Percentiles rank a stretch among this genome's conserved stretches.
These are phyloP conservation scores for Chrysosporium keratinophilum DNA, from an alignment of 2,329 filamentous ascomycete species.

Conservation along the genomic window DNA sequence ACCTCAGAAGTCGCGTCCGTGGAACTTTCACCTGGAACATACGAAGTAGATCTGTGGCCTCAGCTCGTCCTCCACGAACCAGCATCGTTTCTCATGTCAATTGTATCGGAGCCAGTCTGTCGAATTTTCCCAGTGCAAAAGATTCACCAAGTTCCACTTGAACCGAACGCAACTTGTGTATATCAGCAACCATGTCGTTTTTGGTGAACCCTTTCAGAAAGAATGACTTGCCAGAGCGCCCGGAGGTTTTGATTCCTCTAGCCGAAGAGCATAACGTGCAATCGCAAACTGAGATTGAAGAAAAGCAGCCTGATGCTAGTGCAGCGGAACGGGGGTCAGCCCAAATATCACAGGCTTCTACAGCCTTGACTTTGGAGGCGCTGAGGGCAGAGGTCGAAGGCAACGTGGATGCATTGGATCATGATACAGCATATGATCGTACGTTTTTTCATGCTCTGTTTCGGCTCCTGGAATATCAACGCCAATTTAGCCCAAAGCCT, in stretches of 20 bases:
- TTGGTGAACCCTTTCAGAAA: conserved; percentile 39
- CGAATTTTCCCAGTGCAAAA: background rate
- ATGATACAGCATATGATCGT: conserved; percentile 67
- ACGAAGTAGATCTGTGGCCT: background rate
- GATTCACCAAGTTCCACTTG: background rate
- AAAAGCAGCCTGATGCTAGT: conserved; percentile 27
- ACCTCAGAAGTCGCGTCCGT: background rate
- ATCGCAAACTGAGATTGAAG: conserved; percentile 22
- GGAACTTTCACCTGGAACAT: background rate
- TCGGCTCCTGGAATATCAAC: background rate
- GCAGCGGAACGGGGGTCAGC: conserved; percentile 31
- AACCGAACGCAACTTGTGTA: background rate
- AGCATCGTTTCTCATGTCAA: background rate
- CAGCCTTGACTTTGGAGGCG: conserved; percentile 54
- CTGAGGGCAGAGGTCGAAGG: conserved; percentile 57
- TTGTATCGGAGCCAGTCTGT: background rate
- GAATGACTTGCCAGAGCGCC: conserved; percentile 38
- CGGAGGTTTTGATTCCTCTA: conserved; percentile 39
- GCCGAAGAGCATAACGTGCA: conserved; percentile 24
- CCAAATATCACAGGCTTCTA: conserved; percentile 11
- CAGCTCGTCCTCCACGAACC: background rate
- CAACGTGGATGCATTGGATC: conserved; percentile 46
- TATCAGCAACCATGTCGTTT: conserved; percentile 12
- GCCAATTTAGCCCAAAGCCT: background rate
- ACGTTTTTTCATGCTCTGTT: conserved; percentile 30